Percentiles rank a stretch among this genome's conserved stretches.
These are phyloP conservation scores for Ailanthus altissimus DNA, from an alignment of 345 rosid genomes.

Conservation along the genomic window DNA sequence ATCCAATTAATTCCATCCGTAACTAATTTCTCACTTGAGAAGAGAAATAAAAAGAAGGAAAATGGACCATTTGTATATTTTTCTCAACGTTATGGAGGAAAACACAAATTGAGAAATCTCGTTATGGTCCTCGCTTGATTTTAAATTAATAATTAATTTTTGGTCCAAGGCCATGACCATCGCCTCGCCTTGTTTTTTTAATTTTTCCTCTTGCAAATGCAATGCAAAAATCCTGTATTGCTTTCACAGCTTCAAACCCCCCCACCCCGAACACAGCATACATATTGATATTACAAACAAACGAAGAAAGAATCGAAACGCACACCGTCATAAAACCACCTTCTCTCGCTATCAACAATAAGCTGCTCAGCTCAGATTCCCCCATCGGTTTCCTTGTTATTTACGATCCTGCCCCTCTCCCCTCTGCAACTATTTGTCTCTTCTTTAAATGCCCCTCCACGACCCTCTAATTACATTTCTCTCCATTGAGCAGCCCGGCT, in stretches of 20 bases:
- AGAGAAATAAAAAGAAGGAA: too few species aligned
- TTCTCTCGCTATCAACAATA: neutral
- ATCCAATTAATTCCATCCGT: neutral
- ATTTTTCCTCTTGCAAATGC: neutral
- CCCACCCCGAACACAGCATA: conserved; percentile 5
- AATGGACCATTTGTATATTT: neutral
- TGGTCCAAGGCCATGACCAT: conserved; percentile 6
- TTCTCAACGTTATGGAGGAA: neutral
- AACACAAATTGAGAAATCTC: conserved; percentile 5
- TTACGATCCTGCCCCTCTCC: conserved; percentile 36
- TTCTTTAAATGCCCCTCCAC: conserved; percentile 33
- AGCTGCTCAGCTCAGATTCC: neutral
- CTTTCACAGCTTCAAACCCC: conserved; percentile 17
- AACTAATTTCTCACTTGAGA: too few species aligned
- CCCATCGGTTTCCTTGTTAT: conserved; percentile 28
- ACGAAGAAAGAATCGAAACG: neutral
- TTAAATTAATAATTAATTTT: conserved; percentile 13
- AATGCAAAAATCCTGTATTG: conserved; percentile 14
- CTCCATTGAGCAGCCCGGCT: neutral
- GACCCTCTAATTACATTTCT: conserved; percentile 18
- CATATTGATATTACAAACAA: too few species aligned
- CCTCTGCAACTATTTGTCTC: neutral
- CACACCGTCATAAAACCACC: conserved; percentile 12
- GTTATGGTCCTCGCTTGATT: neutral
- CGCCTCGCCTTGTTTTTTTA: neutral